phyloP scores from a whole-genome alignment of 768 basidiomycete species.

The Suillus variegatus region DNA sequence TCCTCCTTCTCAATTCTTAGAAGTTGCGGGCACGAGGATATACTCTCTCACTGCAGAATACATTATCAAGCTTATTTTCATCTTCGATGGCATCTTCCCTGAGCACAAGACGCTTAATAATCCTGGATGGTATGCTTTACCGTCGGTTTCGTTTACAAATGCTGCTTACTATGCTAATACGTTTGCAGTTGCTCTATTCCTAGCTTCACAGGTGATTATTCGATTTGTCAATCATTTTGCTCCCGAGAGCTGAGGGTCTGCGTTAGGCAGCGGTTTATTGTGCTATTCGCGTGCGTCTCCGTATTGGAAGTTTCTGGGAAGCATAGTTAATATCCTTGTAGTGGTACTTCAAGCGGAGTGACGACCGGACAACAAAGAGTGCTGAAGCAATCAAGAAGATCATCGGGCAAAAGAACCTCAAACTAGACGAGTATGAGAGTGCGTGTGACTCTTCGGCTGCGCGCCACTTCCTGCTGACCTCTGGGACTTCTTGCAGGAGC shows the following conservation, averaged over 20 bases:
- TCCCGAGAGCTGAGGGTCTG: neutral
- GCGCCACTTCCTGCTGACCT: neutral
- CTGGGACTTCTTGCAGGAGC: conserved; percentile 48
- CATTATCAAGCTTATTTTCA: neutral
- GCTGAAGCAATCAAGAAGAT: conserved; percentile 7
- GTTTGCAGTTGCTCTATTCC: conserved; percentile 4
- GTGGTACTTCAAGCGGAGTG: conserved; percentile 4
- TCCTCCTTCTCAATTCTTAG: neutral
- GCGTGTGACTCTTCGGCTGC: conserved; percentile 27
- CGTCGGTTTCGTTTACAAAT: neutral
- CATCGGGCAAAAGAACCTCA: conserved; percentile 63
- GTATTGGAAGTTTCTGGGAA: neutral
- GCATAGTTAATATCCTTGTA: neutral
- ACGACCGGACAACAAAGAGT: neutral
- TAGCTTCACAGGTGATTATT: conserved; percentile 5
- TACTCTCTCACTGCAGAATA: neutral
- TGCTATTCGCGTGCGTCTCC: neutral
- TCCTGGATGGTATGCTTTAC: neutral
- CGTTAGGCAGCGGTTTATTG: conserved; percentile 3
- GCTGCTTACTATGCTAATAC: too few species aligned
- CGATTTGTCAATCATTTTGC: neutral
- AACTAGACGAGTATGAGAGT: conserved; percentile 93
- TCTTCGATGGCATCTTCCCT: conserved; percentile 1
- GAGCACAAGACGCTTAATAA: conserved; percentile 3
- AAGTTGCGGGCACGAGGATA: neutral